Percentiles rank a stretch among this genome's conserved stretches.
These are phyloP conservation scores for Lachnellula suecica DNA, from an alignment of 2,329 filamentous ascomycete genomes.

Conservation along the genomic window DNA sequence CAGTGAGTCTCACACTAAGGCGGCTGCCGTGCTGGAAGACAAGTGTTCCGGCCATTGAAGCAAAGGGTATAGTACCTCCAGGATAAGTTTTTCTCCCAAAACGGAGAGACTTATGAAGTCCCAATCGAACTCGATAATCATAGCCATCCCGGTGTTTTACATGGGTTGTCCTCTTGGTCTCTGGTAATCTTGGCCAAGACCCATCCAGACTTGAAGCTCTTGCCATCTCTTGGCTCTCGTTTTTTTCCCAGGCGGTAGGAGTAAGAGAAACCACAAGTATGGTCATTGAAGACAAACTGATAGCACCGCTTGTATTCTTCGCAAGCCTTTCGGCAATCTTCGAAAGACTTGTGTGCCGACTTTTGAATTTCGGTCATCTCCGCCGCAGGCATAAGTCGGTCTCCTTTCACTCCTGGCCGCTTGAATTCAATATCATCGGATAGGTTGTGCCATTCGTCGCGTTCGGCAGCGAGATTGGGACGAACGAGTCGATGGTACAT, in stretches of 20 bases:
- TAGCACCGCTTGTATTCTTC: constrained; percentile 33
- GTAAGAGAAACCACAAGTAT: constrained; percentile 9
- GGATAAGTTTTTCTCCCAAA: no score
- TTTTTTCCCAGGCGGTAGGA: background rate
- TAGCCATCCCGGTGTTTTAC: background rate
- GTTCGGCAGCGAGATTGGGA: constrained; percentile 40
- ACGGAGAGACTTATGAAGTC: no score
- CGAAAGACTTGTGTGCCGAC: constrained; percentile 40
- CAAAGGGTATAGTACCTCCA: no score
- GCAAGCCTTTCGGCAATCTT: constrained; percentile 49
- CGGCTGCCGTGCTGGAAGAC: no score
- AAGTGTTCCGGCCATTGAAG: no score
- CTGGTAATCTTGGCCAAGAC: background rate
- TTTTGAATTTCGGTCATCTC: constrained; percentile 43
- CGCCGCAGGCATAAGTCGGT: constrained; percentile 39
- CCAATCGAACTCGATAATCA: no score
- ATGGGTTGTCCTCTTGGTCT: background rate
- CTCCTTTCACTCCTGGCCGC: background rate
- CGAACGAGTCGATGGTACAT: constrained; percentile 48
- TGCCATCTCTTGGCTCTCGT: background rate
- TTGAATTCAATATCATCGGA: constrained; percentile 46
- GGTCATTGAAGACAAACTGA: constrained; percentile 31
- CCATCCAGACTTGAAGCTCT: background rate
- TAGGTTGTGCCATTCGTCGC: constrained; percentile 50
- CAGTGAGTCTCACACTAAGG: no score